Conservation (phyloP, 192 early-diverging fungal species). For the Pecoramyces ruminantium region DNA sequence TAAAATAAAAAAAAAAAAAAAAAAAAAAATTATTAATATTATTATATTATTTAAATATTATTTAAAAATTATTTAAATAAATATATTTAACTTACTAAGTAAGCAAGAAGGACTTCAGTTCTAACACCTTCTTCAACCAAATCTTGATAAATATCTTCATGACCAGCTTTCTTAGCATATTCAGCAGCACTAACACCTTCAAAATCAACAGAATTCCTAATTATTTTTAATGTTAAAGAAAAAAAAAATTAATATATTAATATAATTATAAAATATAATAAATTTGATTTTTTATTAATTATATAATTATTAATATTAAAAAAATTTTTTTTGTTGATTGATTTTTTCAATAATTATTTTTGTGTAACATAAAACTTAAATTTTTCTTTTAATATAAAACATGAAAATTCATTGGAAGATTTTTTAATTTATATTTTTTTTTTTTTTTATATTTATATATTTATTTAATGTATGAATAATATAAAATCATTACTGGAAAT, state of each 20-base stretch:
- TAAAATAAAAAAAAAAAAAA: too few relatives aligned
- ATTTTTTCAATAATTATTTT: background rate
- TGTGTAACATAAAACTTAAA: background rate
- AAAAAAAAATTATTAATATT: too few relatives aligned
- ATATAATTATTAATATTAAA: background rate
- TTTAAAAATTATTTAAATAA: too few relatives aligned
- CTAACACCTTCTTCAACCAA: constrained; percentile 71
- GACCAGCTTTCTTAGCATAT: constrained; percentile 50
- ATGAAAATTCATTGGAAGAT: background rate
- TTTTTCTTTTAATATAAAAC: too few relatives aligned
- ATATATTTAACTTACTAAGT: constrained; percentile 14
- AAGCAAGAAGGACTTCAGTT: constrained; percentile 59
- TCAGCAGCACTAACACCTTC: constrained; percentile 67
- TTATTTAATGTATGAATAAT: constrained; percentile 4
- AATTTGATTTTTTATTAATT: constrained; percentile 3
- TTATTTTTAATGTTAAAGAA: too few relatives aligned
- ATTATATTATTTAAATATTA: too few relatives aligned
- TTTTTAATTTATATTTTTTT: background rate
- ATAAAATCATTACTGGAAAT: too few relatives aligned
- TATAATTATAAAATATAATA: background rate
- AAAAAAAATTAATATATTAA: background rate
- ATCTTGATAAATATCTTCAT: constrained; percentile 48
- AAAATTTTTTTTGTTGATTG: background rate
- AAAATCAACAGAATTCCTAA: constrained; percentile 69
- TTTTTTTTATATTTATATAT: constrained; percentile 4